Evolutionary conservation across 345 rosid species (phyloP).

Genomic region (Xanthoceras sorbifolium): DNA sequence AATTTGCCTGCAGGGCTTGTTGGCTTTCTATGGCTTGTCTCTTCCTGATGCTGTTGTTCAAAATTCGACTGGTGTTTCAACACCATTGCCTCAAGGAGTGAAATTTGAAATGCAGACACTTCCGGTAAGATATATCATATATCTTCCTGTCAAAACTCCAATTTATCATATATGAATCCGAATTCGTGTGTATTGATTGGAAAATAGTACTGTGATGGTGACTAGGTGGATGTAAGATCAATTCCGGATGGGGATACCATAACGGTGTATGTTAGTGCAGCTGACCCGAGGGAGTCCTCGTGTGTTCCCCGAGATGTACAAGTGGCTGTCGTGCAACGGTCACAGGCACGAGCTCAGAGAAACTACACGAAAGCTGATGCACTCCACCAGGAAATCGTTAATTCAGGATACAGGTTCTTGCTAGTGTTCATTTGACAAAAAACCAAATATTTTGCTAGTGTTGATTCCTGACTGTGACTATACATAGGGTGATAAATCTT

Average conservation of each 20-base stretch:
- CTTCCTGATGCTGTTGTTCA: conserved; percentile 43
- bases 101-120: conserved; percentile 61
- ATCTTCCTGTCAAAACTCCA: neutral
- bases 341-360: conserved; percentile 59
- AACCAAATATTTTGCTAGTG: neutral
- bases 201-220: conserved; percentile 26
- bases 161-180: neutral
- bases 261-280: conserved; percentile 61
- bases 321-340: conserved; percentile 52
- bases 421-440: too few species aligned
- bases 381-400: conserved; percentile 57
- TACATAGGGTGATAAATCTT: conserved; percentile 48
- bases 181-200: conserved; percentile 4
- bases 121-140: conserved; percentile 61
- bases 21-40: conserved; percentile 82
- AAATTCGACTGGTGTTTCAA: conserved; percentile 41
- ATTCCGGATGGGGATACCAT: conserved; percentile 86
- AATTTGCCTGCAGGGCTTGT: conserved; percentile 56
- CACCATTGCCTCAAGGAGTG: conserved; percentile 52
- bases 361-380: conserved; percentile 62
- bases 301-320: conserved; percentile 62
- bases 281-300: conserved; percentile 61
- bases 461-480: neutral
- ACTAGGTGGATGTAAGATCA: conserved; percentile 75
- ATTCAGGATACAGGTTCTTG: conserved; percentile 81